Percentiles rank a stretch among this genome's conserved stretches.
phyloP scores from a whole-genome alignment of 768 basidiomycete species.

The Suillus placidus region DNA sequence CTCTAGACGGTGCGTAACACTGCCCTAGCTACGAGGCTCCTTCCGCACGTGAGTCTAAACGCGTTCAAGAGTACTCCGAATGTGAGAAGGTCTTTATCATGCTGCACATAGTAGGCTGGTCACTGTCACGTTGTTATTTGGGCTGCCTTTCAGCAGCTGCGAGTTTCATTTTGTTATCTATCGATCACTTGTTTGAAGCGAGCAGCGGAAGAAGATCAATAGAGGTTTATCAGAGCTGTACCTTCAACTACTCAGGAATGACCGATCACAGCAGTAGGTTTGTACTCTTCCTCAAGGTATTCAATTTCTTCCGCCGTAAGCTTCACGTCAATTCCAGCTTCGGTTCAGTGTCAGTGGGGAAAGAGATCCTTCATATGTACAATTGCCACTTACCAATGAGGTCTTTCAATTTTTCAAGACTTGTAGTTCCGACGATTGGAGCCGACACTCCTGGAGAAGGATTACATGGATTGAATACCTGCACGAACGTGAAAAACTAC shows the following conservation, averaged over 20 bases:
- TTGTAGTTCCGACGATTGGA: slow-evolving; percentile 49
- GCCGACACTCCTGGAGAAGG: slow-evolving; percentile 36
- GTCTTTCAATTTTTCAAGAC: slow-evolving; percentile 42
- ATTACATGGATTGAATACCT: background rate
- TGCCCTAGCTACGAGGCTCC: background rate
- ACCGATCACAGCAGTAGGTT: slow-evolving; percentile 42
- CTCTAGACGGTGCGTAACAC: background rate
- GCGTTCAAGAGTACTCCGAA: background rate
- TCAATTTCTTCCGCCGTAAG: slow-evolving; percentile 52
- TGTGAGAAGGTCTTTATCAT: background rate
- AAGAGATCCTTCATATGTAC: background rate
- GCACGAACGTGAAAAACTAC: slow-evolving; percentile 1
- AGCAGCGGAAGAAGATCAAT: background rate
- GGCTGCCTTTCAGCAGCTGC: too few relatives aligned
- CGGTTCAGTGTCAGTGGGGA: slow-evolving; percentile 8
- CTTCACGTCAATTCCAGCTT: slow-evolving; percentile 42
- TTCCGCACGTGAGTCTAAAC: background rate
- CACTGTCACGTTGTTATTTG: too few relatives aligned
- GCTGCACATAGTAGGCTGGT: too few relatives aligned
- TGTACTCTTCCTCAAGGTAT: slow-evolving; percentile 48
- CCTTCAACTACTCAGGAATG: slow-evolving; percentile 25
- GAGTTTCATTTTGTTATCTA: background rate
- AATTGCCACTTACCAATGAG: slow-evolving; percentile 36
- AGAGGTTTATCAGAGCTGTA: background rate
- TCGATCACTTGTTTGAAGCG: background rate